Conservation (phyloP, 352 stramenopile genomes). For the Phytophthora fragariae region DNA sequence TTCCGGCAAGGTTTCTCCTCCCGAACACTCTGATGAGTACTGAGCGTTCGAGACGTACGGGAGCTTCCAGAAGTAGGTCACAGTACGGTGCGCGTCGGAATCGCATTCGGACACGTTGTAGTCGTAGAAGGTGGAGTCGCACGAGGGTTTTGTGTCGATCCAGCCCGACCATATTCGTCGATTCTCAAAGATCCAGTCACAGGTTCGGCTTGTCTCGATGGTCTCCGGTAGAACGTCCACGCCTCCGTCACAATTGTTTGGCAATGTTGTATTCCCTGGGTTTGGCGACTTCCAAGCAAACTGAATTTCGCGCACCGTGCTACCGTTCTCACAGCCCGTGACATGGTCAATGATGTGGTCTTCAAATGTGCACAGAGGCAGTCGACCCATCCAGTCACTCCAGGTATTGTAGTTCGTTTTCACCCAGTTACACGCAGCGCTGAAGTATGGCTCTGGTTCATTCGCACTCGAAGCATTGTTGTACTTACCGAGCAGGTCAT, state of each 20-base stretch:
- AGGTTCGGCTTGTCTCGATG: conserved; percentile 51
- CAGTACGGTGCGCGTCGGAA: conserved; percentile 26
- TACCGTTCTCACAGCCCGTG: conserved; percentile 36
- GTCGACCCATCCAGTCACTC: conserved; percentile 51
- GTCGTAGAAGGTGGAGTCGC: conserved; percentile 52
- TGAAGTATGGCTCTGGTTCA: conserved; percentile 44
- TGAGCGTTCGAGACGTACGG: conserved; percentile 21
- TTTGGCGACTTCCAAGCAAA: conserved; percentile 55
- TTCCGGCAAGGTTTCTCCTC: conserved; percentile 25
- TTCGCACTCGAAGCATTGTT: conserved; percentile 5
- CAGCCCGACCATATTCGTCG: conserved; percentile 40
- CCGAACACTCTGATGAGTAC: conserved; percentile 41
- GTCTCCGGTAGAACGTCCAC: conserved; percentile 31
- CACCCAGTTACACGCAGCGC: conserved; percentile 57
- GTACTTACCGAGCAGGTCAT: conserved; percentile 46
- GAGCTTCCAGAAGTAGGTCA: conserved; percentile 52
- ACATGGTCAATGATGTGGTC: conserved; percentile 39
- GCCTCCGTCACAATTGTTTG: conserved; percentile 58
- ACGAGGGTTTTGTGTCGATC: conserved; percentile 42
- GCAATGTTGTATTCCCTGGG: conserved; percentile 39
- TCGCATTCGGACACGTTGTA: conserved; percentile 51
- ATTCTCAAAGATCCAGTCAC: conserved; percentile 49
- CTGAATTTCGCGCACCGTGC: conserved; percentile 24
- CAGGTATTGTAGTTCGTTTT: conserved; percentile 59
- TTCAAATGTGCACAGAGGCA: conserved; percentile 47